Base-by-base conservation (phyloP, 805 yeast genomes). In the Yarrowia bubula region DNA sequence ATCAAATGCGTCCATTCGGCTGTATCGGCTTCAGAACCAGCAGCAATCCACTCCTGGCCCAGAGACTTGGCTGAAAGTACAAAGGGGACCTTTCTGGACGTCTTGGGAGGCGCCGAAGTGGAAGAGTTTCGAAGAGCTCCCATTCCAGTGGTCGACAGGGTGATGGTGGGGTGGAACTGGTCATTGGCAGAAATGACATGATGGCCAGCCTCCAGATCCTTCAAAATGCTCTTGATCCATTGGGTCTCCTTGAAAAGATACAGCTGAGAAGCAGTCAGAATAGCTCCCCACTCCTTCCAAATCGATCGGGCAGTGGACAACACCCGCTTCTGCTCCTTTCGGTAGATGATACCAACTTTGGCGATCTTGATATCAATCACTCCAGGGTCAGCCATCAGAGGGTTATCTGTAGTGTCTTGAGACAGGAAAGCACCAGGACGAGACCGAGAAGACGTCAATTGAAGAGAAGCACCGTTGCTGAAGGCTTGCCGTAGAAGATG, bases 1-100 rank as follows among this genome's bases (percentile, higher is more conserved):
- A 86, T 83, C 8, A 82, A 73, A 38, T 76, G 77, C 43, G 86
- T 79, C 92, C 92, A 88, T 22, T 82, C 81, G n/a, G 74, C 71
- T 74, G 82, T 75, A 44, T 85, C 89, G 22, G 74, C 74, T n/a
- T 73, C 71, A 22, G 76, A 75, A 7, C 71, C 74, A 13, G 85
- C 84, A 75, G 82, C 65, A 76, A 74, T 69, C 74, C 75, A 73
- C 66, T 75, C 77, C 46, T 72, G 74, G n/a, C 71, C 65, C 8
- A 73, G 73, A 13, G 72, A 75, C 13, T 74, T 66, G 15, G 72
- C 70, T 3, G 73, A 72, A 3, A 76, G 68, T 10, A 74, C 67
- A 66, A 78, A 75, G 33, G 73, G 66, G 60, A 69, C 67, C 61
- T 57, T 65, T 62, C 64, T 65, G 32, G 66, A 66, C 51, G 62